Evolutionary conservation across 2,329 filamentous ascomycete genomes (phyloP).

Genomic region (Incumbomyces delicatus): DNA sequence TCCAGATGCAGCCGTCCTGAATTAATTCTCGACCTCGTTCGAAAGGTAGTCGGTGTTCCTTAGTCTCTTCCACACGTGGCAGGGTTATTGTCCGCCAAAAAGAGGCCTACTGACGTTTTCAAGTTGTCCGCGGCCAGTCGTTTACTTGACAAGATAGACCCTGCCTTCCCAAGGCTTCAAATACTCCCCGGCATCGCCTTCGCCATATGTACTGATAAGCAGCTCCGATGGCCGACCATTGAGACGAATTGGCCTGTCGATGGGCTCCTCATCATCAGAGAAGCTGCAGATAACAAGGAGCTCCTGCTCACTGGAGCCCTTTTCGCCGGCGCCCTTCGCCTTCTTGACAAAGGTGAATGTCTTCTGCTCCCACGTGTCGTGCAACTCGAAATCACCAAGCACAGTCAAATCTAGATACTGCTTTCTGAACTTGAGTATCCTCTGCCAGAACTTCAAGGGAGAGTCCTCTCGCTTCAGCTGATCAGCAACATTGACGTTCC

Average conservation of each 20-base stretch:
- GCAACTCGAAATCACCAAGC: conserved; percentile 53
- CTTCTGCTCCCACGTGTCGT: conserved; percentile 43
- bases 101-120: no score
- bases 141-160: conserved; percentile 10
- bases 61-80: no score
- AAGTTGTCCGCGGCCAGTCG: background rate
- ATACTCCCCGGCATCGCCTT: conserved; percentile 11
- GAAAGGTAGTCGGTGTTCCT: no score
- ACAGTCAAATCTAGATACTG: conserved; percentile 53
- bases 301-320: conserved; percentile 6
- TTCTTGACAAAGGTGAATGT: conserved; percentile 48
- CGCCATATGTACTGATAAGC: conserved; percentile 15
- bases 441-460: conserved; percentile 53
- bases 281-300: conserved; percentile 19
- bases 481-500: conserved; percentile 50
- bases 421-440: conserved; percentile 52
- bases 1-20: no score
- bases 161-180: conserved; percentile 20
- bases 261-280: conserved; percentile 16
- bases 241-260: conserved; percentile 15
- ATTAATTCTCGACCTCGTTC: no score
- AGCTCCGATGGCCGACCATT: conserved; percentile 11
- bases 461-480: conserved; percentile 33
- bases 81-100: no score
- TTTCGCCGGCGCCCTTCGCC: conserved; percentile 16